phyloP scores from a whole-genome alignment of 306 rosid species.

The Vigna reflexopilosa region DNA sequence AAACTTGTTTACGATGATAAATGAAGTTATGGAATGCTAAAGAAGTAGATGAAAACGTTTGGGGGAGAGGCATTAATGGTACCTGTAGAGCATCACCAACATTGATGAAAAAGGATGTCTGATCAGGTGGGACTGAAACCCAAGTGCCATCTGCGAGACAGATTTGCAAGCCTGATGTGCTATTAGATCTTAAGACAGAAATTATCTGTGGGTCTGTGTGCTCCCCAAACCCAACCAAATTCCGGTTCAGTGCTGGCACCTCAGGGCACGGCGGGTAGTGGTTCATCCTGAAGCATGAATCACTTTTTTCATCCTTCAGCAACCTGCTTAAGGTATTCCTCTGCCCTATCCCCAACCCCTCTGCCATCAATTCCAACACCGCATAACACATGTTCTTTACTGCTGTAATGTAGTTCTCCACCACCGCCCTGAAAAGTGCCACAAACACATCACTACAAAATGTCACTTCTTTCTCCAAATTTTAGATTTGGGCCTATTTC shows the following conservation, averaged over 20 bases:
- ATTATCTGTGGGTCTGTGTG: conserved; percentile 94
- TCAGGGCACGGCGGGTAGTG: conserved; percentile 78
- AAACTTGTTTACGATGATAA: not conserved
- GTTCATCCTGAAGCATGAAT: conserved; percentile 72
- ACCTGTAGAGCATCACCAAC: conserved; percentile 91
- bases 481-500: too few relatives aligned
- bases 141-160: conserved; percentile 76
- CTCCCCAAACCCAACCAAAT: conserved; percentile 85
- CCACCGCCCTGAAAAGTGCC: conserved; percentile 47
- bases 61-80: not conserved
- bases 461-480: too few relatives aligned
- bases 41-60: not conserved
- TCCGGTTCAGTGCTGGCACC: conserved; percentile 48
- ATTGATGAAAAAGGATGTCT: conserved; percentile 67
- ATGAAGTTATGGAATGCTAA: not conserved
- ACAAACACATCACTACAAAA: not conserved
- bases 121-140: conserved; percentile 80
- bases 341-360: conserved; percentile 61
- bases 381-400: conserved; percentile 64
- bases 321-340: conserved; percentile 60
- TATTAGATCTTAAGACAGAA: conserved; percentile 78
- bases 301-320: conserved; percentile 67
- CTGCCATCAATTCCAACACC: conserved; percentile 68
- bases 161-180: conserved; percentile 79
- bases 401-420: conserved; percentile 52